Percentiles rank a stretch among this genome's conserved stretches.
phyloP scores from a whole-genome alignment of 441 rosid genomes.

The Pelargonium citronellum region DNA sequence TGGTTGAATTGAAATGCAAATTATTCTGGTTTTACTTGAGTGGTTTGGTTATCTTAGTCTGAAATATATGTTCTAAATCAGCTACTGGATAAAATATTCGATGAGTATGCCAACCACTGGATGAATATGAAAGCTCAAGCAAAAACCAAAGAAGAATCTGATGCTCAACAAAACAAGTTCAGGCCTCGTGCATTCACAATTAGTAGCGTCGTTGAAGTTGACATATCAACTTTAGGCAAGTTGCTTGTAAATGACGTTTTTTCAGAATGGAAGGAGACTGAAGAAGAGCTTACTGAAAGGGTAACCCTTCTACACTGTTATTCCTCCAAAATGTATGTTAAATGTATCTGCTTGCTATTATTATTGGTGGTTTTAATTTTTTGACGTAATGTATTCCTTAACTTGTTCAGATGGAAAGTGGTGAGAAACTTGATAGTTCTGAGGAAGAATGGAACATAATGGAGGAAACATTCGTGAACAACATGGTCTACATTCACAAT shows the following conservation, averaged over 20 bases:
- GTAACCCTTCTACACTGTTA: conserved; percentile 33
- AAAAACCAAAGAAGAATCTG: conserved; percentile 51
- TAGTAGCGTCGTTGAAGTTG: conserved; percentile 68
- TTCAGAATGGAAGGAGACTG: conserved; percentile 70
- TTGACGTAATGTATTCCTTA: neutral
- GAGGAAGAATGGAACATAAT: conserved; percentile 68
- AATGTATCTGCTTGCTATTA: too few relatives aligned
- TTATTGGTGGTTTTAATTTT: too few relatives aligned
- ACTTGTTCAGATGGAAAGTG: conserved; percentile 44
- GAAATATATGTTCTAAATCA: conserved; percentile 30
- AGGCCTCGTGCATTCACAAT: conserved; percentile 75
- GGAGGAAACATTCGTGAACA: conserved; percentile 46
- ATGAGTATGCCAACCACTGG: conserved; percentile 62
- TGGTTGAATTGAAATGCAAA: neutral
- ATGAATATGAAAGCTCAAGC: conserved; percentile 67
- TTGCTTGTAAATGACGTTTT: conserved; percentile 52
- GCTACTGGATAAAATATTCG: conserved; percentile 61
- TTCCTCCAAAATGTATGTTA: neutral
- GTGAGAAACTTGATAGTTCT: conserved; percentile 38
- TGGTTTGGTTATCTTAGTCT: conserved; percentile 22
- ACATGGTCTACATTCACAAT: conserved; percentile 57
- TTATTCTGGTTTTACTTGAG: conserved; percentile 3
- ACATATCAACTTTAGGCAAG: conserved; percentile 53
- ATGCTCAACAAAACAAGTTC: conserved; percentile 59
- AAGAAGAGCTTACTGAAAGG: conserved; percentile 50